phyloP scores from a whole-genome alignment of 1,284 basidiomycete genomes.

The Cryptococcus jaspeensis region DNA sequence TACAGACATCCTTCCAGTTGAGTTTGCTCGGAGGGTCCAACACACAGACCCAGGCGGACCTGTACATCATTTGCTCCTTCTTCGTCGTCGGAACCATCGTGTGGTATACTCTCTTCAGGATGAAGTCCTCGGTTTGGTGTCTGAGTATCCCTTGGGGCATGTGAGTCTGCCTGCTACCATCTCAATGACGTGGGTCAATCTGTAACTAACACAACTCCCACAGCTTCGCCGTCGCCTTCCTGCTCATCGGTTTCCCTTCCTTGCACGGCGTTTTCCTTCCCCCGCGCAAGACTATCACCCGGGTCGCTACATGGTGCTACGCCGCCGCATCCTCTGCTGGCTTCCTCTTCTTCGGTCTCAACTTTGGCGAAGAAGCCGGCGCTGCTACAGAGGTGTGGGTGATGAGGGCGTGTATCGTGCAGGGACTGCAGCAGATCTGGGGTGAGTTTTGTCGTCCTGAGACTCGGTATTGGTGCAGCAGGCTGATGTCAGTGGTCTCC shows the following conservation, averaged over 20 bases:
- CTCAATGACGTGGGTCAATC: no score
- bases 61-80: slow-evolving; percentile 83
- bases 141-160: slow-evolving; percentile 83
- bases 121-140: slow-evolving; percentile 82
- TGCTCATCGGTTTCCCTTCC: slow-evolving; percentile 82
- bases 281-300: slow-evolving; percentile 66
- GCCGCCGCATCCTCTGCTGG: slow-evolving; percentile 83
- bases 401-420: slow-evolving; percentile 81
- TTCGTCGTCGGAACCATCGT: slow-evolving; percentile 79
- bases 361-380: slow-evolving; percentile 93
- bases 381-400: slow-evolving; percentile 91
- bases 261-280: slow-evolving; percentile 62
- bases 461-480: no score
- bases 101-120: slow-evolving; percentile 87
- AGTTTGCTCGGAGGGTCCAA: slow-evolving; percentile 81
- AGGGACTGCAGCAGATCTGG: slow-evolving; percentile 91
- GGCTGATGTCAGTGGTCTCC: no score
- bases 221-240: slow-evolving; percentile 77
- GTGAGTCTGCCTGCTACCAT: slow-evolving; percentile 23
- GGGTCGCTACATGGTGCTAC: slow-evolving; percentile 79
- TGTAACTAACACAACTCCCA: no score
- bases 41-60: slow-evolving; percentile 72
- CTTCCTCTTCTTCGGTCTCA: slow-evolving; percentile 91
- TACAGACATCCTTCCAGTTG: slow-evolving; percentile 86
- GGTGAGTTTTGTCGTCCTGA: slow-evolving; percentile 32